Evolutionary conservation across 2,329 filamentous ascomycete genomes (phyloP).

Genomic region (Hymenoscyphus linearis): DNA sequence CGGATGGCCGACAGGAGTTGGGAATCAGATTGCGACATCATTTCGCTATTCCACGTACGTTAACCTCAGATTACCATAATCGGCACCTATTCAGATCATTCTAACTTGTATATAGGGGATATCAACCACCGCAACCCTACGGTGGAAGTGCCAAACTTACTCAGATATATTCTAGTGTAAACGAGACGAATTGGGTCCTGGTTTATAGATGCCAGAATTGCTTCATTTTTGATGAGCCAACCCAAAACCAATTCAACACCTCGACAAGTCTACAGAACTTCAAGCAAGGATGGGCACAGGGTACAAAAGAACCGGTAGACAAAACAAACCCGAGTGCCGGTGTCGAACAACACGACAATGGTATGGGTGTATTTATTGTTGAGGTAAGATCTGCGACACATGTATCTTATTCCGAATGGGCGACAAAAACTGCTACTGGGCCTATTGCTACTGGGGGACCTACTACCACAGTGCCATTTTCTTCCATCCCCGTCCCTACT

Average conservation of each 20-base stretch:
- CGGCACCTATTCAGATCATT: conserved; percentile 5
- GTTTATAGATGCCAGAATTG: conserved; percentile 60
- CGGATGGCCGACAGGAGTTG: conserved; percentile 47
- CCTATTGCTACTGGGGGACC: conserved; percentile 26
- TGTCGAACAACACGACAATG: conserved; percentile 50
- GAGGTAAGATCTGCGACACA: conserved; percentile 40
- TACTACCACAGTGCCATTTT: conserved; percentile 43
- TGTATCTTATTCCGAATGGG: conserved; percentile 32
- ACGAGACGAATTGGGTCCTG: conserved; percentile 53
- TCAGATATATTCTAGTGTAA: conserved; percentile 53
- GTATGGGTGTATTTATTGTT: conserved; percentile 48
- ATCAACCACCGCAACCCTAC: conserved; percentile 53
- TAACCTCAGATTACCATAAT: background rate
- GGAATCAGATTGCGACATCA: conserved; percentile 48
- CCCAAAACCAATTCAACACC: conserved; percentile 36
- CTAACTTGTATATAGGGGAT: conserved; percentile 38
- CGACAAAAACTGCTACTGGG: conserved; percentile 19
- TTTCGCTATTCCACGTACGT: conserved; percentile 47
- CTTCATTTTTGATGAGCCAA: conserved; percentile 47
- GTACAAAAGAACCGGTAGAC: conserved; percentile 35
- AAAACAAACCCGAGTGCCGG: conserved; percentile 40
- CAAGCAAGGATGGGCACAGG: conserved; percentile 53
- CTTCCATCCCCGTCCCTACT: conserved; percentile 40
- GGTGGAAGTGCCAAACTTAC: conserved; percentile 56
- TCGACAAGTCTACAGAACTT: conserved; percentile 41